Conservation (phyloP, 2,329 filamentous ascomycete species). For the Penicillium palitans region DNA sequence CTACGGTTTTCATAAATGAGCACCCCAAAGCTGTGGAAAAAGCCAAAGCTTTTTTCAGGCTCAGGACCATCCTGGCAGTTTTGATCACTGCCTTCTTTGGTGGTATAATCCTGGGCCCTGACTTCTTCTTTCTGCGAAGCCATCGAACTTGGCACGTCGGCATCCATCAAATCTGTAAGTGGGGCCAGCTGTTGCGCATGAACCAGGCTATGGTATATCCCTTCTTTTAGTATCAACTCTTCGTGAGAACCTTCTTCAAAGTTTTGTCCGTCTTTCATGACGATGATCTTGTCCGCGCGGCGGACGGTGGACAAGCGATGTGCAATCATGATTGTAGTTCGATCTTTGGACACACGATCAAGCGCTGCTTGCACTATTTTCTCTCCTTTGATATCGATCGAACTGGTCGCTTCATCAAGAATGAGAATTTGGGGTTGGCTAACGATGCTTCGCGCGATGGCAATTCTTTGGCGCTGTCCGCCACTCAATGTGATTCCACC, state of each 20-base stretch:
- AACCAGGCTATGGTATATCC: slow-evolving; percentile 69
- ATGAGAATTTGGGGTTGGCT: slow-evolving; percentile 66
- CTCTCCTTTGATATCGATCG: slow-evolving; percentile 59
- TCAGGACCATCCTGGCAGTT: background rate
- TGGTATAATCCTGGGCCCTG: background rate
- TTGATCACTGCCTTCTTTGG: background rate
- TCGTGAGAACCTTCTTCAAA: slow-evolving; percentile 76
- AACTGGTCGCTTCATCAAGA: slow-evolving; percentile 75
- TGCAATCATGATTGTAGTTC: slow-evolving; percentile 77
- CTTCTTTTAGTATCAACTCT: slow-evolving; percentile 61
- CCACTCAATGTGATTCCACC: slow-evolving; percentile 75
- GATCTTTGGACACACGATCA: slow-evolving; percentile 56
- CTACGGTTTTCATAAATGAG: background rate
- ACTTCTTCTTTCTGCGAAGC: slow-evolving; percentile 2
- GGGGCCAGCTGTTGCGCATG: slow-evolving; percentile 41
- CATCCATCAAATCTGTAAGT: background rate
- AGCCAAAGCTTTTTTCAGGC: background rate
- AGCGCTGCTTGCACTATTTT: slow-evolving; percentile 57
- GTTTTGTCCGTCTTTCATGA: slow-evolving; percentile 69
- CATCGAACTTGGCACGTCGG: background rate
- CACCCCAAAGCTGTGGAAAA: background rate
- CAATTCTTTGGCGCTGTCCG: slow-evolving; percentile 81
- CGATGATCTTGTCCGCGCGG: slow-evolving; percentile 76
- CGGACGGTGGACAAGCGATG: slow-evolving; percentile 71
- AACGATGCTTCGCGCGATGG: slow-evolving; percentile 71